Percentiles rank a stretch among this genome's conserved stretches.
Evolutionary conservation across 495 filamentous ascomycete genomes (phyloP).

Genomic region (Penicillium crystallinum): DNA sequence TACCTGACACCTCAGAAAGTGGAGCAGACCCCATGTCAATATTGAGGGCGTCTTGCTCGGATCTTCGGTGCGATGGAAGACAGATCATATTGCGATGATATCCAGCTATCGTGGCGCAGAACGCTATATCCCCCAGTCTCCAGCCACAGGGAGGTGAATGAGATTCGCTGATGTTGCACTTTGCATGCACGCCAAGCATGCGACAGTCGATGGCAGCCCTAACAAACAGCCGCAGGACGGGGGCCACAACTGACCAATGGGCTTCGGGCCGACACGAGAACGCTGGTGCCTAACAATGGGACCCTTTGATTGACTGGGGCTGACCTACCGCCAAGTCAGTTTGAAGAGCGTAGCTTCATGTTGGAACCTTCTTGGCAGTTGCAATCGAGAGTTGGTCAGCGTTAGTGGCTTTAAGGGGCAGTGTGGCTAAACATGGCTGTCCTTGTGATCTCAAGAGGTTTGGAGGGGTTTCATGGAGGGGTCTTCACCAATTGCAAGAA

Average conservation of each 20-base stretch:
- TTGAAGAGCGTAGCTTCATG: slow-evolving; percentile 5
- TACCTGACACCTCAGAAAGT: neutral
- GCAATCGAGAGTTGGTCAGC: neutral
- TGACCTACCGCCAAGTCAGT: neutral
- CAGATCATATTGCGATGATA: too few species aligned
- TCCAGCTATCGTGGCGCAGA: slow-evolving; percentile 17
- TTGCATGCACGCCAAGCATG: slow-evolving; percentile 17
- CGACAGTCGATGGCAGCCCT: neutral
- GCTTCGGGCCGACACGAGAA: neutral
- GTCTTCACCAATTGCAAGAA: neutral
- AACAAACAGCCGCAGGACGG: neutral
- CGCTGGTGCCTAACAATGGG: slow-evolving; percentile 20
- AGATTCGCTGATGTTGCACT: slow-evolving; percentile 13
- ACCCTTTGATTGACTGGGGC: neutral
- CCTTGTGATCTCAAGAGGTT: neutral
- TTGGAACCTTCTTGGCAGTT: slow-evolving; percentile 5
- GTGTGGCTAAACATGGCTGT: slow-evolving; percentile 5
- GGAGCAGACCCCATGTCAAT: neutral
- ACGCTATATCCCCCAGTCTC: slow-evolving; percentile 1
- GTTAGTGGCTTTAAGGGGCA: neutral
- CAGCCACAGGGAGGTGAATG: slow-evolving; percentile 14
- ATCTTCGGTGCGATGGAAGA: neutral
- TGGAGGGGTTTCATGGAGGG: neutral
- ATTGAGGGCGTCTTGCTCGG: neutral
- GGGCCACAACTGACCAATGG: neutral